Percentiles rank a stretch among this genome's conserved stretches.
phyloP scores from a whole-genome alignment of 2,329 filamentous ascomycete genomes.

The Calonectria multiphialidica region DNA sequence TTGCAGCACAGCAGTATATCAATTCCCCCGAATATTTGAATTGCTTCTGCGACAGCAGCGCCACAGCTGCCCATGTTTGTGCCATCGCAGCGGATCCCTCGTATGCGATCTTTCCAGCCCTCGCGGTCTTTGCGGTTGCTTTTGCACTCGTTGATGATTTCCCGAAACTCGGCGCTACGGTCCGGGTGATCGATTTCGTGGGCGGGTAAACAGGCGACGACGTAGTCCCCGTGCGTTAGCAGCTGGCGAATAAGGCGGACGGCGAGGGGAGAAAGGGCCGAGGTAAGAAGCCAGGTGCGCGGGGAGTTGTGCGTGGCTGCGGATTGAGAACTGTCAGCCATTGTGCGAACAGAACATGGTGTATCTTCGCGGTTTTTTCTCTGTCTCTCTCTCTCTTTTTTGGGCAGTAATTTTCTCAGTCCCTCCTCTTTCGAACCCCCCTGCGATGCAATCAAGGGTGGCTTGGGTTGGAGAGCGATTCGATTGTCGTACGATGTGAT shows the following conservation, averaged over 20 bases:
- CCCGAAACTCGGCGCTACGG: constrained; percentile 82
- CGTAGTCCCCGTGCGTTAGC: constrained; percentile 91
- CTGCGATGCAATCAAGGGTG: neutral
- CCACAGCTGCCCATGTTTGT: constrained; percentile 78
- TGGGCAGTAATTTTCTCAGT: neutral
- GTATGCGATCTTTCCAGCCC: constrained; percentile 84
- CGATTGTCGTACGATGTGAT: neutral
- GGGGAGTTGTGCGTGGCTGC: constrained; percentile 78
- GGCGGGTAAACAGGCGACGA: constrained; percentile 85
- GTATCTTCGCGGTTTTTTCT: constrained; percentile 5
- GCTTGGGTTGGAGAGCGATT: neutral
- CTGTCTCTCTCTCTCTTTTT: neutral
- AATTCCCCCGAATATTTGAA: constrained; percentile 85
- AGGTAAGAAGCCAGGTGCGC: constrained; percentile 93
- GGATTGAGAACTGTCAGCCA: constrained; percentile 48
- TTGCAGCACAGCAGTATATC: constrained; percentile 93
- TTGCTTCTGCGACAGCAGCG: constrained; percentile 87
- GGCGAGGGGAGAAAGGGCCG: constrained; percentile 85
- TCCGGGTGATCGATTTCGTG: constrained; percentile 82
- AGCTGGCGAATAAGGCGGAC: constrained; percentile 85
- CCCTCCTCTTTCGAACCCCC: neutral
- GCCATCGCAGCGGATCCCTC: constrained; percentile 73
- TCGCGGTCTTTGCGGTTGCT: constrained; percentile 73
- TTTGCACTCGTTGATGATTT: constrained; percentile 79
- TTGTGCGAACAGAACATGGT: constrained; percentile 42